Evolutionary conservation across 805 yeast genomes (phyloP), one percentile per base, ranked within the genome.

Genomic region (Brettanomyces custersianus): DNA sequence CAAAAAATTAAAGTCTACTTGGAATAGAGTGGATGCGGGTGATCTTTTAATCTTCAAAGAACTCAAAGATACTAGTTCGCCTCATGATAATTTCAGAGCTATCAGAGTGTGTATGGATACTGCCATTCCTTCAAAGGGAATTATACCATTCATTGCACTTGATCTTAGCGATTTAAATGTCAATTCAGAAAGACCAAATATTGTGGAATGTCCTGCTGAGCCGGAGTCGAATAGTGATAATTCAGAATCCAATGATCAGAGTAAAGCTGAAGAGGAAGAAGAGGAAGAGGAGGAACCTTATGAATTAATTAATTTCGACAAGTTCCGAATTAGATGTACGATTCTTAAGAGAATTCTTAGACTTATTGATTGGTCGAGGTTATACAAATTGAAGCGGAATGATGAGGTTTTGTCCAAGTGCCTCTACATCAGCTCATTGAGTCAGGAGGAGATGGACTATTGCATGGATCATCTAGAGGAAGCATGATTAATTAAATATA

Each of bases 121-220:
- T 15, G 63, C 81, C 33, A 69, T 68, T 38, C 75, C 80, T 17
- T 64, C 79, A 4, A 65, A 64, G 39, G 97, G 97, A 3, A 78
- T 94, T 46, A 76, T 90, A 35, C 97, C 98, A 17, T 90, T 88
- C 54, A 73, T 88, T 36, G 96, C 94, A 1, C 65, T 90, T 21
- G 87, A 85, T 48, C 56, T 90, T 31, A 78, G 88, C 4, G 97
- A 90, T 54, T 65, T 90, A 47, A 74, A 84, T 1, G 74, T 80
- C 49, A 86, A 85, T 54, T 71, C 79, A 3, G 81, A 77, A 44
- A 57, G 78, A 40, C 74, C 80, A 0, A 67, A 73, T 9, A 61
- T 63, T 37, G 55, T 72, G 28, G 13, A 23, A 13, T 23, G 12
- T 3, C 15, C 23, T 5, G 16, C 17, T 7, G 38, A 31, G 11